A percentile compares a stretch with the other conserved stretches of the same genome.
These are phyloP conservation scores for Lichenothelia convexa DNA, from an alignment of 495 filamentous ascomycete genomes.

Conservation along the genomic window DNA sequence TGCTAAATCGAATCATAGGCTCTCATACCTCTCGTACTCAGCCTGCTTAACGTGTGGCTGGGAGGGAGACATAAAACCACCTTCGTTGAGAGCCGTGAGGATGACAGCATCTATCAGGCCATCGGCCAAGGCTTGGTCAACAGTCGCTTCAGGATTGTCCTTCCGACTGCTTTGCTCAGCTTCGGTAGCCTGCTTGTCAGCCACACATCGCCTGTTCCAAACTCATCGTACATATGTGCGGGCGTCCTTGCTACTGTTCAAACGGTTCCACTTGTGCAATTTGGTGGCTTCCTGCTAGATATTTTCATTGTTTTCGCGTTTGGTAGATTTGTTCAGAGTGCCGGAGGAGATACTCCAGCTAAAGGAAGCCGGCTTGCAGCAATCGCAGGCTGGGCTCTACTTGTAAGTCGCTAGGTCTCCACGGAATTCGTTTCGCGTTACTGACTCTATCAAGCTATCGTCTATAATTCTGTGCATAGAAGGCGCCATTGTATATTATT, in stretches of 20 bases:
- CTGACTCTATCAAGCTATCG: constrained; percentile 6
- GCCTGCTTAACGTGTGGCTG: constrained; percentile 7
- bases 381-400: constrained; percentile 11
- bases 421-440: not conserved
- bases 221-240: constrained; percentile 17
- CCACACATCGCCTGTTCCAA: constrained; percentile 1
- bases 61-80: constrained; percentile 1
- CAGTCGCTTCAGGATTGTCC: constrained; percentile 9
- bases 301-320: constrained; percentile 5
- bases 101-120: constrained; percentile 2
- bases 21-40: constrained; percentile 8
- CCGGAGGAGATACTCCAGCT: too few relatives aligned
- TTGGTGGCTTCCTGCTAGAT: constrained; percentile 11
- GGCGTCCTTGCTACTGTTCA: constrained; percentile 5
- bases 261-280: constrained; percentile 10
- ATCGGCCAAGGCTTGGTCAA: constrained; percentile 4
- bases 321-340: too few relatives aligned
- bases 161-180: constrained; percentile 8
- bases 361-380: constrained; percentile 3
- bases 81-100: constrained; percentile 1
- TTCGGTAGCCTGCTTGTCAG: constrained; percentile 8
- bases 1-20: too few relatives aligned
- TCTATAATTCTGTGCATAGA: constrained; percentile 4
- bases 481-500: constrained; percentile 4
- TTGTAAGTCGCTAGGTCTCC: constrained; percentile 6